Conservation (phyloP, 345 rosid species). For the Clarkia xantiana region DNA sequence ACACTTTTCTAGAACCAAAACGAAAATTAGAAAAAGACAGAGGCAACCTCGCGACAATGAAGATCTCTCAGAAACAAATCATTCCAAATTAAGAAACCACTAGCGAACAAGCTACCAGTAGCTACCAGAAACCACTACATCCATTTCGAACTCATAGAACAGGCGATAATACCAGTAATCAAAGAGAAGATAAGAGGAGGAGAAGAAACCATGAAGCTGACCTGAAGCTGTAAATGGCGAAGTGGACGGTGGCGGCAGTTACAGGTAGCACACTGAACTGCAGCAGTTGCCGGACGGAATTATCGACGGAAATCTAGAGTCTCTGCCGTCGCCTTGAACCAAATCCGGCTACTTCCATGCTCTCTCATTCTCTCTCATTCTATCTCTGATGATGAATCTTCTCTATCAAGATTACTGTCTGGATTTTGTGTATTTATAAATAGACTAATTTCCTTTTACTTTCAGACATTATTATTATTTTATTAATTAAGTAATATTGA, state of each 20-base stretch:
- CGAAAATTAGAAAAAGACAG: slow-evolving; percentile 1
- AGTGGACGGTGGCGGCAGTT: not conserved
- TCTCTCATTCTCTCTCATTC: not conserved
- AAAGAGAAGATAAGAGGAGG: too few relatives aligned
- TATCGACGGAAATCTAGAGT: not conserved
- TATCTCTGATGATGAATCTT: slow-evolving; percentile 2
- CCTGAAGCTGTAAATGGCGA: too few relatives aligned
- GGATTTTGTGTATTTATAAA: not conserved
- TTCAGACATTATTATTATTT: not conserved
- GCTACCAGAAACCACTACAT: too few relatives aligned
- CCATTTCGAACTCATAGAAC: too few relatives aligned
- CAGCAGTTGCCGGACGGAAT: not conserved
- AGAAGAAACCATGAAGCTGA: too few relatives aligned
- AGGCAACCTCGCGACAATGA: not conserved
- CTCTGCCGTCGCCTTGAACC: not conserved
- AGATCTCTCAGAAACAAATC: not conserved
- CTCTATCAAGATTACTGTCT: not conserved
- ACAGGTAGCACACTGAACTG: not conserved
- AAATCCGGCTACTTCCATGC: slow-evolving; percentile 5
- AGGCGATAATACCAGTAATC: too few relatives aligned
- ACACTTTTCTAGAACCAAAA: slow-evolving; percentile 1
- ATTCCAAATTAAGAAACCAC: too few relatives aligned
- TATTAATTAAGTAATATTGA: not conserved
- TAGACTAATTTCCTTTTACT: too few relatives aligned
- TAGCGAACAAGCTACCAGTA: too few relatives aligned